Conservation (phyloP, 1,284 basidiomycete species). For the Pholiota adiposa region DNA sequence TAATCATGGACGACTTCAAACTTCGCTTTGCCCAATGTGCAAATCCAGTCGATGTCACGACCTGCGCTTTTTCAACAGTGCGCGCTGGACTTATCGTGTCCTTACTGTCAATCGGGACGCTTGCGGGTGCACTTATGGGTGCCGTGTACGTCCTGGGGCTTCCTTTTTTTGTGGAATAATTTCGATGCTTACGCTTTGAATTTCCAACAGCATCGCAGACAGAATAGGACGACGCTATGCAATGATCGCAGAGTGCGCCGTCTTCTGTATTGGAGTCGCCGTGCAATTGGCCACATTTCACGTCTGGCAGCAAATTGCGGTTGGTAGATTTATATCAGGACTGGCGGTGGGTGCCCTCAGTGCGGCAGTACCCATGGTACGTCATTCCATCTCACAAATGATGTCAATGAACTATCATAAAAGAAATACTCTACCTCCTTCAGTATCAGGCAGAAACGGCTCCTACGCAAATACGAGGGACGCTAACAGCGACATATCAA, state of each 20-base stretch:
- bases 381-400: constrained; percentile 3
- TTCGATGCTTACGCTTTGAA: background rate
- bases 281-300: constrained; percentile 56
- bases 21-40: constrained; percentile 62
- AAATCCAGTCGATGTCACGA: constrained; percentile 39
- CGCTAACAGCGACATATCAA: constrained; percentile 74
- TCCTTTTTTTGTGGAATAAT: background rate
- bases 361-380: constrained; percentile 75
- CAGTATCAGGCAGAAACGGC: constrained; percentile 79
- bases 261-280: constrained; percentile 76
- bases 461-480: constrained; percentile 78
- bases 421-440: too few species aligned
- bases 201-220: constrained; percentile 57
- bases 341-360: constrained; percentile 74
- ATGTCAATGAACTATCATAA: background rate
- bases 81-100: constrained; percentile 71
- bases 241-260: constrained; percentile 68
- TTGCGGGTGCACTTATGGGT: constrained; percentile 62
- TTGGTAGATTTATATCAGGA: constrained; percentile 74
- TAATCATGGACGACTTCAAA: constrained; percentile 77
- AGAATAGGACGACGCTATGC: constrained; percentile 70
- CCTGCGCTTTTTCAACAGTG: constrained; percentile 57
- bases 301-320: constrained; percentile 66
- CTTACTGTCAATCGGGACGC: constrained; percentile 68
- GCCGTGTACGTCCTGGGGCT: constrained; percentile 52